Percentiles rank a stretch among this genome's conserved stretches.
Evolutionary conservation across 148 eudicot genomes (phyloP).

Genomic region (Fallopia convolvulus): DNA sequence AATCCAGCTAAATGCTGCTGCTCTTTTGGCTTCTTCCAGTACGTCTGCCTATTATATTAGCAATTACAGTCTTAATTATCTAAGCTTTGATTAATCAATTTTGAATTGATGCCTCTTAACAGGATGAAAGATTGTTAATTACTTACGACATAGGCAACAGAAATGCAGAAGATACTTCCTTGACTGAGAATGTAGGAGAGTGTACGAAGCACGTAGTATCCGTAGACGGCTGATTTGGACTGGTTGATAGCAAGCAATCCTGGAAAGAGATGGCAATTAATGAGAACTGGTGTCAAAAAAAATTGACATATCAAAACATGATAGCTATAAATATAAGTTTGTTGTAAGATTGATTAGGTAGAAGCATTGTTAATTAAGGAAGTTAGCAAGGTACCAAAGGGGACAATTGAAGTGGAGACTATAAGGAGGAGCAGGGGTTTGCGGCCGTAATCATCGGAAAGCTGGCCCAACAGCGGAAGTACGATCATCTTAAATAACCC

Average conservation of each 20-base stretch:
- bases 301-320: not conserved
- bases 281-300: no score
- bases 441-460: slow-evolving; percentile 85
- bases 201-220: slow-evolving; percentile 67
- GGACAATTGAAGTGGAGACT: slow-evolving; percentile 66
- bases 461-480: slow-evolving; percentile 83
- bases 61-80: not conserved
- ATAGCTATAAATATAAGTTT: no score
- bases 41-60: slow-evolving; percentile 57
- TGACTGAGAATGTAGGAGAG: slow-evolving; percentile 70
- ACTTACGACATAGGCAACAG: slow-evolving; percentile 74
- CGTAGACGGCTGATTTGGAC: slow-evolving; percentile 58
- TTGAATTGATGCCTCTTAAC: not conserved
- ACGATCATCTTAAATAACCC: slow-evolving; percentile 85
- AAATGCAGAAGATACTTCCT: slow-evolving; percentile 88
- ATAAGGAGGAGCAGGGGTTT: slow-evolving; percentile 78
- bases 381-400: slow-evolving; percentile 63
- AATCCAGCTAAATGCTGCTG: slow-evolving; percentile 81
- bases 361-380: not conserved
- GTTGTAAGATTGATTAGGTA: no score
- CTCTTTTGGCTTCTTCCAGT: slow-evolving; percentile 51
- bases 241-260: slow-evolving; percentile 59
- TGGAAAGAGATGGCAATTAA: slow-evolving; percentile 20
- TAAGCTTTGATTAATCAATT: not conserved
- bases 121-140: not conserved